Conservation (phyloP, 306 rosid genomes). For the Oemleria cerasiformis region DNA sequence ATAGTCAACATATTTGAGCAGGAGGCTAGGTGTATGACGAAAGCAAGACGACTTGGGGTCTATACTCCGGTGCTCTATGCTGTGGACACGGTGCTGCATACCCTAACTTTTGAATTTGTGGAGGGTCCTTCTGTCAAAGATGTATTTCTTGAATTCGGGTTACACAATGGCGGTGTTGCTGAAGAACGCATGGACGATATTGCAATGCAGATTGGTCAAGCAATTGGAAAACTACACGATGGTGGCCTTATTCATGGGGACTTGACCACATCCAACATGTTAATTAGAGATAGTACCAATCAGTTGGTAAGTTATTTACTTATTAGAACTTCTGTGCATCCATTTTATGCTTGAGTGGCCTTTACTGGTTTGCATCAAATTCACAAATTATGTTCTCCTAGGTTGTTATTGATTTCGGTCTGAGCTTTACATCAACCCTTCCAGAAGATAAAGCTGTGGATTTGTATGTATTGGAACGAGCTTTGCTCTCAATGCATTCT, state of each 20-base stretch:
- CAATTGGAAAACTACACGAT: constrained; percentile 77
- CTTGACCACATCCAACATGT: constrained; percentile 86
- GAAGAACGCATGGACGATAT: constrained; percentile 49
- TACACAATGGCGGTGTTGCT: constrained; percentile 28
- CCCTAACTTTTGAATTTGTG: constrained; percentile 68
- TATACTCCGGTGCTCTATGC: constrained; percentile 62
- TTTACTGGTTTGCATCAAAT: constrained; percentile 17
- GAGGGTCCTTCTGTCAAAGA: constrained; percentile 80
- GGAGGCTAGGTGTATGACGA: constrained; percentile 95
- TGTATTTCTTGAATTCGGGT: constrained; percentile 65
- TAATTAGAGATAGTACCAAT: constrained; percentile 50
- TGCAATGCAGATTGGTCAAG: constrained; percentile 73
- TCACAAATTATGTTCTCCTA: constrained; percentile 28
- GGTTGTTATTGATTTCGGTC: constrained; percentile 86
- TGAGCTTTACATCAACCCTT: constrained; percentile 85
- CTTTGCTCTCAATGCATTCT: constrained; percentile 89
- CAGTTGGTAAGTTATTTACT: constrained; percentile 55
- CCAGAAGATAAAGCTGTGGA: constrained; percentile 94
- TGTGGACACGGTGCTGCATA: constrained; percentile 61
- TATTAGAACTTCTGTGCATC: constrained; percentile 5
- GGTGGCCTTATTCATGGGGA: constrained; percentile 88
- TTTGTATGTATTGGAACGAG: constrained; percentile 87
- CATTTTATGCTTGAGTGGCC: constrained; percentile 11
- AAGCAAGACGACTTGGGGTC: constrained; percentile 86
- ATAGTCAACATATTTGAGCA: constrained; percentile 30